These are phyloP conservation scores for Hymenoscyphus scutula DNA, from an alignment of 2,329 filamentous ascomycete genomes.

Conservation along the genomic window DNA sequence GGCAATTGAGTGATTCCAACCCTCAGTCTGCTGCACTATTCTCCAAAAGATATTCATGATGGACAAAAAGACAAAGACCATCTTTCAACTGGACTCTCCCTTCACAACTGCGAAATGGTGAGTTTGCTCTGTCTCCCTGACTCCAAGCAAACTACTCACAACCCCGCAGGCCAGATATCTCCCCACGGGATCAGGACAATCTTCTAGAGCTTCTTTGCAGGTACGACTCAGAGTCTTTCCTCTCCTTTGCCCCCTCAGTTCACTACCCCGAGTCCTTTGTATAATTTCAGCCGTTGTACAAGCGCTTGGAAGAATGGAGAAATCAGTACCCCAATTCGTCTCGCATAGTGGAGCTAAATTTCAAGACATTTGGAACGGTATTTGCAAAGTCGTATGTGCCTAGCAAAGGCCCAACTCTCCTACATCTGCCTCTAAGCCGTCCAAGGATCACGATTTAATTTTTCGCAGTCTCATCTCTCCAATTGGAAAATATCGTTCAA, in stretches of 20 bases:
- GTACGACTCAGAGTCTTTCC: conserved; percentile 40
- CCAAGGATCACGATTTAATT: background rate
- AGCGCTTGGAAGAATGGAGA: no score
- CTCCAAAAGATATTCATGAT: conserved; percentile 32
- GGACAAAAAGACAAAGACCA: conserved; percentile 54
- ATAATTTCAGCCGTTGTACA: conserved; percentile 18
- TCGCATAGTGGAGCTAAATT: no score
- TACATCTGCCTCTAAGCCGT: background rate
- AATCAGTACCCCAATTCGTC: no score
- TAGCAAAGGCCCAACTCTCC: no score
- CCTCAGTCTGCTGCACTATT: background rate
- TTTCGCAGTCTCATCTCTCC: conserved; percentile 58
- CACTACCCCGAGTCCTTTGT: no score
- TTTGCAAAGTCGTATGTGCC: no score
- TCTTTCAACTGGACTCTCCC: conserved; percentile 65
- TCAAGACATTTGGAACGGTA: no score
- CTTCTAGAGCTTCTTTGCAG: conserved; percentile 66
- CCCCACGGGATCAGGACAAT: conserved; percentile 56
- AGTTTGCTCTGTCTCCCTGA: conserved; percentile 17
- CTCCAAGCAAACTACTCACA: conserved; percentile 8
- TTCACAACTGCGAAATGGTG: conserved; percentile 62
- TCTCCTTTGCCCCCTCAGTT: no score
- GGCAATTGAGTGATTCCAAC: no score
- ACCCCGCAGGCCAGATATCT: conserved; percentile 56
- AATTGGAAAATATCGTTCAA: conserved; percentile 59